Base-by-base conservation (phyloP, 2,329 filamentous ascomycete genomes). In the Neofusicoccum umdonicola region DNA sequence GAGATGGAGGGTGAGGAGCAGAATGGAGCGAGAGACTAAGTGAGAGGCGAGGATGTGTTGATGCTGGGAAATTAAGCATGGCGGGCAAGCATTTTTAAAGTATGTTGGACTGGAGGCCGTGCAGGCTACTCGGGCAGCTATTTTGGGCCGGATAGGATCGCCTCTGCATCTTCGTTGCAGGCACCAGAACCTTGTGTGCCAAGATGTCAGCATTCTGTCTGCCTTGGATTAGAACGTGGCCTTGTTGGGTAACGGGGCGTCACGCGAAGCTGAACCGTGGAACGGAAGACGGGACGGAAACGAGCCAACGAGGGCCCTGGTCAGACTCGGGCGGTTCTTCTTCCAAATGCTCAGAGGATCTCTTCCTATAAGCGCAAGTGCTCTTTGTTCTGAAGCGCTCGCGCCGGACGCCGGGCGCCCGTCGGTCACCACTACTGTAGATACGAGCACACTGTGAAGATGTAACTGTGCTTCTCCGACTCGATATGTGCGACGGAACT, bases 211-310 rank as follows among this genome's bases (percentile, higher is more conserved):
- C 42, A 60, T 8, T 47, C 27, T n/a, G 52, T 22, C 11, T 22
- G 9, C 22, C 57, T 8, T 15, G 45, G 44, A 51, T 31, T n/a
- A 51, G 34, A 62, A 62, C 45, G 58, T 62, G 58, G 45, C 45
- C 34, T 15, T 51, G 45, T 17, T 39, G 31, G 45, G 34, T 39
- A 27, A 62, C 45, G 47, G 22, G 45, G 37, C 45, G 58, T 51
- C 35, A 62, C 45, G 58, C 45, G 41, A 62, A 41, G 39, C 58
- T 51, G 37, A 62, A 31, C 58, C 45, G 45, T 62, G 58, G 58
- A 50, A 62, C 45, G 15, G 58, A 37, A 45, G 41, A 44, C 56
- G 56, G 56, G 27, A 60, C 27, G 22, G 31, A 60, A 60, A 37
- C 56, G 17, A 60, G 41, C 42, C 56, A 47, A 47, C 31, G 41